Percentiles rank a stretch among this genome's conserved stretches.
Conservation (phyloP, 2,329 filamentous ascomycete species). For the Aspergillus ustus region DNA sequence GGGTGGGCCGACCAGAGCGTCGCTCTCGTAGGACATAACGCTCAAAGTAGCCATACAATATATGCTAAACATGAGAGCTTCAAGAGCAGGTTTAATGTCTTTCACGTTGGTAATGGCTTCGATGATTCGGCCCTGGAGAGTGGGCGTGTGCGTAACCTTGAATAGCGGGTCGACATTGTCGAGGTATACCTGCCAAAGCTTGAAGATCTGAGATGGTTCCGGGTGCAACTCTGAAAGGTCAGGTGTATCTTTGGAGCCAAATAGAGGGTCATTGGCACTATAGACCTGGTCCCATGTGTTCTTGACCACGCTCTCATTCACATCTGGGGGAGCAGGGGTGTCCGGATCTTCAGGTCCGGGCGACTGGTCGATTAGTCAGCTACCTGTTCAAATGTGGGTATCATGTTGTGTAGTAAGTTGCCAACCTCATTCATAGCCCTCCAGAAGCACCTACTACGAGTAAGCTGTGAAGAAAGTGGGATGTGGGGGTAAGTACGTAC, state of each 20-base stretch:
- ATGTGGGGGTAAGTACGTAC: constrained; percentile 4
- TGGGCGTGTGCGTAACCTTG: constrained; percentile 70
- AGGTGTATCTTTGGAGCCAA: constrained; percentile 50
- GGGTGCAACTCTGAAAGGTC: constrained; percentile 63
- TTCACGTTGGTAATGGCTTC: constrained; percentile 62
- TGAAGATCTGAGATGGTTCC: constrained; percentile 62
- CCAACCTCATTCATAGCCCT: constrained; percentile 52
- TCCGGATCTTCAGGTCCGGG: constrained; percentile 28
- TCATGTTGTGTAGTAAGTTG: not conserved
- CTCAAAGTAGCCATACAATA: constrained; percentile 66
- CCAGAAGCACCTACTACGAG: constrained; percentile 51
- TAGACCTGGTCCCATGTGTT: constrained; percentile 53
- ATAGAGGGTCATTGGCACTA: constrained; percentile 54
- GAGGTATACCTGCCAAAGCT: constrained; percentile 69
- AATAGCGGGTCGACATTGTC: constrained; percentile 71
- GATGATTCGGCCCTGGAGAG: constrained; percentile 67
- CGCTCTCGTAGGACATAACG: constrained; percentile 61
- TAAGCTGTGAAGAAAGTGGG: constrained; percentile 9
- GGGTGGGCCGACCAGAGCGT: constrained; percentile 40
- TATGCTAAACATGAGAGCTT: constrained; percentile 70
- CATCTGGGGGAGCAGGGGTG: constrained; percentile 33
- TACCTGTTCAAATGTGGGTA: not conserved
- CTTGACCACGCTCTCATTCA: constrained; percentile 45
- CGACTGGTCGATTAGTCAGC: constrained; percentile 26
- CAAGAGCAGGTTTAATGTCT: constrained; percentile 61